These are phyloP conservation scores for Suillus hirtellus DNA, from an alignment of 768 basidiomycete species.

Conservation along the genomic window DNA sequence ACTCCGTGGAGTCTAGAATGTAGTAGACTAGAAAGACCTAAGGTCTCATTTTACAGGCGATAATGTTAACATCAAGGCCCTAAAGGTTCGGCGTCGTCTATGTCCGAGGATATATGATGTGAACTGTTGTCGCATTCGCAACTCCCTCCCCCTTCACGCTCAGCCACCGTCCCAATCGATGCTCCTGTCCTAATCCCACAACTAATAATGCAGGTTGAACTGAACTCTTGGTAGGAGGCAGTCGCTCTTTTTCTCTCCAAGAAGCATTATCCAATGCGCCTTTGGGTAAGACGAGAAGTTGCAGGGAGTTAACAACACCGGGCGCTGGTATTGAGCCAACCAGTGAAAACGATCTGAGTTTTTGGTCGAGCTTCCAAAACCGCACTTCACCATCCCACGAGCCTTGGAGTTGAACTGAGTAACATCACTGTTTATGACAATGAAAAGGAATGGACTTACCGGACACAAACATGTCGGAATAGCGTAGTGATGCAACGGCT, in stretches of 20 bases:
- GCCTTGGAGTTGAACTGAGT: conserved; percentile 47
- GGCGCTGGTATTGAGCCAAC: conserved; percentile 62
- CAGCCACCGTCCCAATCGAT: conserved; percentile 88
- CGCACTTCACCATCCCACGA: conserved; percentile 92
- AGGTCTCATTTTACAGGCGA: conserved; percentile 1
- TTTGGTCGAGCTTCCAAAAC: conserved; percentile 86
- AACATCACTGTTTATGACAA: background rate
- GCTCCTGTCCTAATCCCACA: conserved; percentile 85
- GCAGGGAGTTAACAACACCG: conserved; percentile 90
- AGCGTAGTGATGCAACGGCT: conserved; percentile 75
- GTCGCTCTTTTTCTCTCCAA: conserved; percentile 34
- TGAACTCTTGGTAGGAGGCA: conserved; percentile 7
- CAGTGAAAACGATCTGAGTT: conserved; percentile 73
- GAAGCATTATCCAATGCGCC: conserved; percentile 44
- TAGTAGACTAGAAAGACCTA: background rate
- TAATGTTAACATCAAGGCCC: background rate
- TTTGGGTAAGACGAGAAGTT: conserved; percentile 61
- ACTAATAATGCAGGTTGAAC: conserved; percentile 57
- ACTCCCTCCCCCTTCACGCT: conserved; percentile 68
- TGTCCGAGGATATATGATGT: conserved; percentile 51
- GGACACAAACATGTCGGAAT: conserved; percentile 89
- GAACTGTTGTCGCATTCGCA: conserved; percentile 71
- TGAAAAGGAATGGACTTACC: conserved; percentile 47
- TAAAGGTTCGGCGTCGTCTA: conserved; percentile 6
- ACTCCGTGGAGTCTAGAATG: no score